phyloP scores from a whole-genome alignment of 140 eudicot species.

The Stevia rebaudiana region DNA sequence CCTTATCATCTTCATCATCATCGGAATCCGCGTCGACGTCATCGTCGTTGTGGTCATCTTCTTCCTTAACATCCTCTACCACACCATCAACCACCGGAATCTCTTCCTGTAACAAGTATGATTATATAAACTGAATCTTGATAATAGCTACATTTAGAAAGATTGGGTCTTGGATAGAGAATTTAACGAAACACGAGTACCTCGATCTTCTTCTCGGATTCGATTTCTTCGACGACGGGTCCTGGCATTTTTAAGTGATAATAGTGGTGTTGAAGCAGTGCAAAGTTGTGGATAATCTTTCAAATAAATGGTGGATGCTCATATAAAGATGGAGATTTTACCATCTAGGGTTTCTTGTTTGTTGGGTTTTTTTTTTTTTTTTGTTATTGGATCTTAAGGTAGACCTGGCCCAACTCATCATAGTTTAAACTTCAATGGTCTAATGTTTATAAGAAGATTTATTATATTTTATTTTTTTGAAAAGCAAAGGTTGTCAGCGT shows the following conservation, averaged over 20 bases:
- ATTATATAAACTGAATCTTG: constrained; percentile 3
- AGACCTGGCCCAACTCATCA: neutral
- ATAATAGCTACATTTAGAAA: neutral
- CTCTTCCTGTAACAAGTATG: constrained; percentile 34
- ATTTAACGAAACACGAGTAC: neutral
- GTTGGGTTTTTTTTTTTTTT: neutral
- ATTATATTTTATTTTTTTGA: too few species aligned
- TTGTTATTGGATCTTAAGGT: neutral
- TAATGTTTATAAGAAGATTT: too few species aligned
- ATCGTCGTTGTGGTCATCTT: constrained; percentile 68
- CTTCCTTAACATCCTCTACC: constrained; percentile 84
- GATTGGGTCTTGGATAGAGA: too few species aligned
- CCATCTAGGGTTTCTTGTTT: constrained; percentile 6
- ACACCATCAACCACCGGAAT: constrained; percentile 40
- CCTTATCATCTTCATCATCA: constrained; percentile 70
- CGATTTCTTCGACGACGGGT: constrained; percentile 59
- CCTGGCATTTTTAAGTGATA: constrained; percentile 55
- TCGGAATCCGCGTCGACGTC: constrained; percentile 42
- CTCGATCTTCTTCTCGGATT: constrained; percentile 37
- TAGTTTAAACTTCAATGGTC: too few species aligned
- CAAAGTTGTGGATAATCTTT: constrained; percentile 1
- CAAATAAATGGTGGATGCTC: neutral
- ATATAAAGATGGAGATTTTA: neutral
- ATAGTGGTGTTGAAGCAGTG: neutral
- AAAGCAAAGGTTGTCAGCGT: too few species aligned